Conservation (phyloP, 352 stramenopile genomes). For the Thalassiosira pacifica region DNA sequence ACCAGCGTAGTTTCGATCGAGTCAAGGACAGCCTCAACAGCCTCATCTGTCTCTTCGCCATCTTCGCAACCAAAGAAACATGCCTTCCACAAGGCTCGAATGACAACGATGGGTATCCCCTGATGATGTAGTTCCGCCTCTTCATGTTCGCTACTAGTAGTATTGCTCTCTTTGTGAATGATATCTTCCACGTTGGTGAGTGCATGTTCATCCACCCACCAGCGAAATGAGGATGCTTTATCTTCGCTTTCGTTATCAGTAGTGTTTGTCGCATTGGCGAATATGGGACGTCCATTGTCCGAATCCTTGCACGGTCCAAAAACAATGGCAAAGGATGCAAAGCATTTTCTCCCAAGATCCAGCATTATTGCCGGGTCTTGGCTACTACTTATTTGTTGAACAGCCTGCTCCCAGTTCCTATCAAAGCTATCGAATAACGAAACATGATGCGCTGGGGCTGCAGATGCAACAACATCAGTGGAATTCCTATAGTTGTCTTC, state of each 20-base stretch:
- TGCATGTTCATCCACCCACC: constrained; percentile 56
- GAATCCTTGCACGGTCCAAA: constrained; percentile 54
- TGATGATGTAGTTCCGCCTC: constrained; percentile 21
- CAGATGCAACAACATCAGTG: constrained; percentile 8
- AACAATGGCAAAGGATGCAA: constrained; percentile 59
- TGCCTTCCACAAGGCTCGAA: constrained; percentile 57
- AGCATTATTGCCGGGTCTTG: constrained; percentile 28
- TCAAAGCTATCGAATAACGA: constrained; percentile 73
- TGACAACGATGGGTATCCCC: constrained; percentile 54
- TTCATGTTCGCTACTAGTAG: constrained; percentile 2
- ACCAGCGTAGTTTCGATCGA: constrained; percentile 54
- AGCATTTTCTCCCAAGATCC: constrained; percentile 54
- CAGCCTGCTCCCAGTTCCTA: constrained; percentile 55
- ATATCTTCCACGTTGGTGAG: constrained; percentile 20
- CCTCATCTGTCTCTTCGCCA: constrained; percentile 18
- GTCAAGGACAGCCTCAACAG: constrained; percentile 36
- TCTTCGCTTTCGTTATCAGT: constrained; percentile 7
- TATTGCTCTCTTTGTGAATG: constrained; percentile 2
- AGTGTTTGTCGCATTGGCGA: not conserved
- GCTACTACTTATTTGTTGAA: constrained; percentile 9
- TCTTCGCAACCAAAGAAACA: constrained; percentile 51
- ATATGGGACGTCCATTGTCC: constrained; percentile 21
- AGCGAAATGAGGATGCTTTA: constrained; percentile 22
- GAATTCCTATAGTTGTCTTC: constrained; percentile 2
- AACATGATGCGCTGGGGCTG: constrained; percentile 23